Evolutionary conservation across 495 filamentous ascomycete species (phyloP), one percentile per base, ranked within the genome.

Genomic region (Pseudotulostoma volvatum): DNA sequence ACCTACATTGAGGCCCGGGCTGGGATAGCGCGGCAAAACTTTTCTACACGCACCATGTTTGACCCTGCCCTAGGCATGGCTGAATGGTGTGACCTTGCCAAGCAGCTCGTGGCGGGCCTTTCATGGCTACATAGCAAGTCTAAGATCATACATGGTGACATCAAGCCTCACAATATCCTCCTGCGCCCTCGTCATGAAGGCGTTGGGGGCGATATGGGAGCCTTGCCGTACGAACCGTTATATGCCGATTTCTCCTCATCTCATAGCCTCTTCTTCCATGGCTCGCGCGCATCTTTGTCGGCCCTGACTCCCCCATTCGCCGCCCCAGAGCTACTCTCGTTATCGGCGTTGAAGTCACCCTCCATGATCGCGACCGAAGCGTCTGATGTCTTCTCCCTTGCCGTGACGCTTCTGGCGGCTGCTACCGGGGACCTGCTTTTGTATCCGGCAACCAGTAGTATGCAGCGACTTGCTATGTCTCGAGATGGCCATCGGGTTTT

Each of bases 181-280:
- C 51, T 73, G 5, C 52, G 51, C 0, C 50, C 49, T 7, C 46
- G 50, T 2, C 30, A 37, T 9, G 31, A 39, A 2, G 28, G 44
- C 16, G 33, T 35, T 33, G 34, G 33, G 11, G 36, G 39, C 39
- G 25, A 37, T 18, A 40, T 47, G 21, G 43, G 33, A 21, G 42
- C 37, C 15, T 59, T 62, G 42, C 56, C 45, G 0, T 58, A 60
- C 34, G 52, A 63, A 19, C 64, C 70, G 9, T 48, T 76, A 1
- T 70, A 68, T 35, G 66, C 66, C 9, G 74, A 77, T 47, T 77
- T 77, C 47, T 77, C 73, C 1, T 74, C 74, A n/a, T 66, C 71
- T 0, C 55, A 66, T 18, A 44, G 55, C 9, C 44, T 63, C 19
- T 36, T 50, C 7, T 37, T 15, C 35, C 5, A 47, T 41, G 2